phyloP scores from a whole-genome alignment of 108 stramenopile genomes.

The Epithemia pelagica region DNA sequence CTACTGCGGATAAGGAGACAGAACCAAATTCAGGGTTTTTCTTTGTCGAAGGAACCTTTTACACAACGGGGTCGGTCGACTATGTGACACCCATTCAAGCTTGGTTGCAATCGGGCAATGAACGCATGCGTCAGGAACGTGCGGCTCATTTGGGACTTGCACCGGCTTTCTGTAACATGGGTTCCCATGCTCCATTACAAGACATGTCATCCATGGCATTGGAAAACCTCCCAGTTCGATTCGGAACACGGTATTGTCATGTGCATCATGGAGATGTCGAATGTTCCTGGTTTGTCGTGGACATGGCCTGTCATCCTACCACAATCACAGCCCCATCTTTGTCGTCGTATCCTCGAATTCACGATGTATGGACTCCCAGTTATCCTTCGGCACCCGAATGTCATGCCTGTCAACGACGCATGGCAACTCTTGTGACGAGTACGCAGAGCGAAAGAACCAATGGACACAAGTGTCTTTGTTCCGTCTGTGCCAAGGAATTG shows the following conservation, averaged over 20 bases:
- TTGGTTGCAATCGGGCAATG: conserved; percentile 20
- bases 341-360: conserved; percentile 34
- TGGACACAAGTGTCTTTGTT: conserved; percentile 25
- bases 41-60: conserved; percentile 70
- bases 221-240: conserved; percentile 46
- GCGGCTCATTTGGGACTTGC: conserved; percentile 6
- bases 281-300: conserved; percentile 25
- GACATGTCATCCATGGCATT: conserved; percentile 45
- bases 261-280: conserved; percentile 52
- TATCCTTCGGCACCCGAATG: conserved; percentile 18
- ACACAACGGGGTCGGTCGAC: conserved; percentile 46
- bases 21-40: conserved; percentile 43
- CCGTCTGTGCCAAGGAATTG: conserved; percentile 19
- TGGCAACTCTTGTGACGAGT: conserved; percentile 22
- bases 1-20: neutral
- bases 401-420: conserved; percentile 29
- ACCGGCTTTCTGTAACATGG: neutral
- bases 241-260: conserved; percentile 70
- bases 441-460: conserved; percentile 9
- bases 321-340: neutral
- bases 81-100: conserved; percentile 35
- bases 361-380: conserved; percentile 40
- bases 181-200: neutral
- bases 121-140: neutral
- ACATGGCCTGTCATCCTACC: conserved; percentile 5